Conservation (phyloP, 495 filamentous ascomycete genomes). For the Apiosordaria backusii region DNA sequence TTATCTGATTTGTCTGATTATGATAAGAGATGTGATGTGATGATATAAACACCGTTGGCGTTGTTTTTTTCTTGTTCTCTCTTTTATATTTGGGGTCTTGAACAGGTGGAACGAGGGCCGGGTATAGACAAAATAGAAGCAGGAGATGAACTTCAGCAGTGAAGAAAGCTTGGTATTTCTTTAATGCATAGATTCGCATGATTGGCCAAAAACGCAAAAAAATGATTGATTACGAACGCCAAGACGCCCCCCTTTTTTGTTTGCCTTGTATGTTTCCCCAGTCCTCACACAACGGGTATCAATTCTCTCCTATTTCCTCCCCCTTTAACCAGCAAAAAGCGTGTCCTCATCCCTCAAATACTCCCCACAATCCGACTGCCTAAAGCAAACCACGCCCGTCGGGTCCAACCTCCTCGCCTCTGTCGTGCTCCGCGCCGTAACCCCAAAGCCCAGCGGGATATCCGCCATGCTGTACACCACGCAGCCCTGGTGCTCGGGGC, state of each 20-base stretch:
- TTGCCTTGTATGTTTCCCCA: conserved; percentile 13
- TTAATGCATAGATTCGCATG: not conserved
- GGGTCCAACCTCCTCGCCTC: conserved; percentile 81
- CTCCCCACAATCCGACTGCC: conserved; percentile 87
- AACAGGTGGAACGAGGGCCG: not conserved
- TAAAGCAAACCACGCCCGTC: conserved; percentile 78
- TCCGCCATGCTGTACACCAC: conserved; percentile 75
- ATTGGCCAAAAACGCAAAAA: not conserved
- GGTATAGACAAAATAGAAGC: not conserved
- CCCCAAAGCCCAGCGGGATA: conserved; percentile 72
- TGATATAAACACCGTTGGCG: no score
- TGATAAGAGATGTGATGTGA: no score
- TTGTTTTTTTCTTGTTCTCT: not conserved
- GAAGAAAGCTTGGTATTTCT: not conserved
- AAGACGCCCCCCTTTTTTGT: conserved; percentile 19
- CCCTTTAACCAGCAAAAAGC: conserved; percentile 45
- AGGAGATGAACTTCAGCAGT: not conserved
- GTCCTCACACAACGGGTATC: not conserved
- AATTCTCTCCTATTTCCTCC: conserved; percentile 1
- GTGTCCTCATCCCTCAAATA: conserved; percentile 78
- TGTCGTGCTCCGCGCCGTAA: conserved; percentile 69
- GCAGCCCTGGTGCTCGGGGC: conserved; percentile 71
- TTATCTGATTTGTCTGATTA: no score
- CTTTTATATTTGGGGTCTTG: not conserved
- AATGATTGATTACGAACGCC: conserved; percentile 16